These are phyloP conservation scores for Aspergillus biplanus DNA, from an alignment of 495 filamentous ascomycete genomes.

Conservation along the genomic window DNA sequence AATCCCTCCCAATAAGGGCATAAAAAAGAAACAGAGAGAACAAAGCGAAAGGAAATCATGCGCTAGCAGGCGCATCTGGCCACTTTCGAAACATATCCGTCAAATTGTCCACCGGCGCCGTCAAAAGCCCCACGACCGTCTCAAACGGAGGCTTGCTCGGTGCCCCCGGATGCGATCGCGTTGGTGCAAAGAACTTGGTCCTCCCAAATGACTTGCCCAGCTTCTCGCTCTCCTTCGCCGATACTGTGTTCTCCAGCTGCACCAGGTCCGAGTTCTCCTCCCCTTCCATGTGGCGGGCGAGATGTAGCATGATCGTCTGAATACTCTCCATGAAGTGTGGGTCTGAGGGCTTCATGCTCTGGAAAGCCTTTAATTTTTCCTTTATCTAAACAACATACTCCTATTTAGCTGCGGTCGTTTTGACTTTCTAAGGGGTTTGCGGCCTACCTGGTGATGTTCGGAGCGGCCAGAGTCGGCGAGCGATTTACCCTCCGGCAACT, in stretches of 20 bases:
- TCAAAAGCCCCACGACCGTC: conserved; percentile 32
- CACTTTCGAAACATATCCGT: conserved; percentile 39
- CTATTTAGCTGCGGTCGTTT: too few relatives aligned
- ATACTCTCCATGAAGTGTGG: conserved; percentile 56
- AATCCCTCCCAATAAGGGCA: too few relatives aligned
- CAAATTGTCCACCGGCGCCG: conserved; percentile 39
- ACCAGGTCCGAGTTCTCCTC: conserved; percentile 60
- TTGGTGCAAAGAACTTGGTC: conserved; percentile 66
- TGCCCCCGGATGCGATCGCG: conserved; percentile 54
- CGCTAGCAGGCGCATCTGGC: conserved; percentile 14
- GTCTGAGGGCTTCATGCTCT: conserved; percentile 50
- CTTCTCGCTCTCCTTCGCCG: conserved; percentile 37
- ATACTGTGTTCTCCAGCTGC: conserved; percentile 53
- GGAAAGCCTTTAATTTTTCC: conserved; percentile 61
- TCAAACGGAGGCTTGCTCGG: conserved; percentile 35
- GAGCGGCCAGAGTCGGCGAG: conserved; percentile 59
- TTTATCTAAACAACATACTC: conserved; percentile 55
- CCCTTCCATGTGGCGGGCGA: conserved; percentile 59
- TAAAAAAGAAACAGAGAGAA: too few relatives aligned
- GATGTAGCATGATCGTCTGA: conserved; percentile 52
- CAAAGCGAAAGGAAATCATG: too few relatives aligned
- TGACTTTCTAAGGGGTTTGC: too few relatives aligned
- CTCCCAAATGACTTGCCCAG: conserved; percentile 57
- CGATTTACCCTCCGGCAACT: conserved; percentile 52
- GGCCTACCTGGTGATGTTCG: conserved; percentile 56